These are phyloP conservation scores for Knoxia roxburghii DNA, from an alignment of 257 asterid species.

Conservation along the genomic window DNA sequence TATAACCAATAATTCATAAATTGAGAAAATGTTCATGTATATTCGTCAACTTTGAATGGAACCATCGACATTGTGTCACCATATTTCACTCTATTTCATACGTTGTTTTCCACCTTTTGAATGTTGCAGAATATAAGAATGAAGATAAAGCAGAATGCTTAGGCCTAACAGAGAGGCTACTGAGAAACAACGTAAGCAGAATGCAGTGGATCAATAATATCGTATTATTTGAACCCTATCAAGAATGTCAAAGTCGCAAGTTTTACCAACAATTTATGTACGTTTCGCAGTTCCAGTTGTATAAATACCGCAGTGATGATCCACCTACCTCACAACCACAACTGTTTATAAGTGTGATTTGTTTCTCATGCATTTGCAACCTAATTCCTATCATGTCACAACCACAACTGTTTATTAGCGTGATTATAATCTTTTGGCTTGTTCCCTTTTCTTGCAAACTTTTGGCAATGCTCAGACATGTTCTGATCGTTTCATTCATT, in stretches of 20 bases:
- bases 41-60: conserved; percentile 7
- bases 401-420: conserved; percentile 19
- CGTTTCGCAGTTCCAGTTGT: conserved; percentile 12
- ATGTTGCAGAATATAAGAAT: neutral
- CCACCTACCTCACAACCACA: conserved; percentile 23
- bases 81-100: neutral
- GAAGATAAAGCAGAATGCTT: conserved; percentile 6
- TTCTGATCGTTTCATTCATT: conserved; percentile 51
- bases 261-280: conserved; percentile 24
- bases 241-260: conserved; percentile 22
- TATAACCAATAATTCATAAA: too few relatives aligned
- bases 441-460: conserved; percentile 32
- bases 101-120: conserved; percentile 26
- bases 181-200: conserved; percentile 10
- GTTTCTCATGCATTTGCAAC: conserved; percentile 13
- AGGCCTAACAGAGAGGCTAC: conserved; percentile 32
- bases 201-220: neutral
- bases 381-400: conserved; percentile 24
- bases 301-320: conserved; percentile 31
- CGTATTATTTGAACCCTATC: neutral
- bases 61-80: neutral
- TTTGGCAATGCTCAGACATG: conserved; percentile 45
- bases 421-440: conserved; percentile 20
- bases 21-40: conserved; percentile 17
- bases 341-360: conserved; percentile 13